Evolutionary conservation across 305 asterid species (phyloP).

Genomic region (Salvia sclarea): DNA sequence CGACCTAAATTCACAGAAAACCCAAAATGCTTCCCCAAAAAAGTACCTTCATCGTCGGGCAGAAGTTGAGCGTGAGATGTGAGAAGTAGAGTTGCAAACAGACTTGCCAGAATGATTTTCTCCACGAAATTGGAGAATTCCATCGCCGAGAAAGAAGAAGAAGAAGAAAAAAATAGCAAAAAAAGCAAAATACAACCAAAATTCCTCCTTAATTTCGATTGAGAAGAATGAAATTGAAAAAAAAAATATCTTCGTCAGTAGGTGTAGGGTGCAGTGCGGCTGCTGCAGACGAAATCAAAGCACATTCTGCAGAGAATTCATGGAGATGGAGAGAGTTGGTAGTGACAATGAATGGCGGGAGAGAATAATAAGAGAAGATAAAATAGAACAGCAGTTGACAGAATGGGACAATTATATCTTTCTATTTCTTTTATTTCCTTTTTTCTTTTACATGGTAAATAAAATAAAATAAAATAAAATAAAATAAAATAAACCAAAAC

Average conservation of each 20-base stretch:
- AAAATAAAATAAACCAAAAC: background rate
- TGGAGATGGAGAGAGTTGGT: too few relatives aligned
- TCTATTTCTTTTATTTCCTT: too few relatives aligned
- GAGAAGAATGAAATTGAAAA: background rate
- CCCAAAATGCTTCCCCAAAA: background rate
- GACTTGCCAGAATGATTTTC: conserved; percentile 19
- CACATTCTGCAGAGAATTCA: background rate
- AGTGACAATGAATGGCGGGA: conserved; percentile 36
- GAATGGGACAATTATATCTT: too few relatives aligned
- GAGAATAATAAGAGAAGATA: conserved; percentile 1
- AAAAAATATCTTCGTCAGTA: too few relatives aligned
- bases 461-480: too few relatives aligned
- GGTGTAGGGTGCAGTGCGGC: background rate
- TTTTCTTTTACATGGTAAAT: too few relatives aligned
- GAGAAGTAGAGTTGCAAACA: conserved; percentile 31
- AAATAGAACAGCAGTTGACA: conserved; percentile 27
- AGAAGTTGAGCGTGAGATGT: conserved; percentile 51
- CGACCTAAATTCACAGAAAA: background rate
- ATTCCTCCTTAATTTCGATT: background rate
- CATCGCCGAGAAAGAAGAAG: conserved; percentile 20
- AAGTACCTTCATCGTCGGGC: conserved; percentile 56
- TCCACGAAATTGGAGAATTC: conserved; percentile 26
- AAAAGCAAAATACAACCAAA: background rate
- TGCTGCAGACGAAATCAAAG: background rate
- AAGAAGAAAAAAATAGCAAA: too few relatives aligned